phyloP scores from a whole-genome alignment of 2,329 filamentous ascomycete species.

The Pleomassaria siparia region DNA sequence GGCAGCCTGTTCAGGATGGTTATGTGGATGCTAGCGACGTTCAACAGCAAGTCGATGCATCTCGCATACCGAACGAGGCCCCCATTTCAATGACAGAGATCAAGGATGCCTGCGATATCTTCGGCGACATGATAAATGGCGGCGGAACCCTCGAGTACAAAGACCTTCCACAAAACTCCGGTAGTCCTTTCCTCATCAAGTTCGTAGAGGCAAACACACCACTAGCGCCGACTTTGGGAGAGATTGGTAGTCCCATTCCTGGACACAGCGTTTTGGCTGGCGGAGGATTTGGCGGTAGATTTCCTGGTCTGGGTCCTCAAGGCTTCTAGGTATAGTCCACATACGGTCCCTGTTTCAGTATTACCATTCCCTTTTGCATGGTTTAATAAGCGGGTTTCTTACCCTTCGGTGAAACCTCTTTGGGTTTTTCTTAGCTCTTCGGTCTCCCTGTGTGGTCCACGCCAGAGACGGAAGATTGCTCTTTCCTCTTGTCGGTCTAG shows the following conservation, averaged over 20 bases:
- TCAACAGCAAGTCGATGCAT: slow-evolving; percentile 64
- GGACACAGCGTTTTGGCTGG: slow-evolving; percentile 43
- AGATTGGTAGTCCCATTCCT: slow-evolving; percentile 52
- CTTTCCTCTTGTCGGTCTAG: slow-evolving; percentile 6
- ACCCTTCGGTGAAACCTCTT: neutral
- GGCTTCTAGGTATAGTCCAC: slow-evolving; percentile 24
- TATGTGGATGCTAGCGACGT: slow-evolving; percentile 71
- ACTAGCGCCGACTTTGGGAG: slow-evolving; percentile 41
- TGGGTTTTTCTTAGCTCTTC: neutral
- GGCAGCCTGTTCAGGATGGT: slow-evolving; percentile 54
- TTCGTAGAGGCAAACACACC: slow-evolving; percentile 41
- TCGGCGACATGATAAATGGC: slow-evolving; percentile 78
- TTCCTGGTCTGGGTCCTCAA: slow-evolving; percentile 35
- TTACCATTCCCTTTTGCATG: slow-evolving; percentile 12
- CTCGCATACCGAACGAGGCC: slow-evolving; percentile 61
- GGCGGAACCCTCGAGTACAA: slow-evolving; percentile 82
- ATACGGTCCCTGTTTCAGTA: slow-evolving; percentile 14
- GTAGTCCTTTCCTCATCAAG: slow-evolving; percentile 44
- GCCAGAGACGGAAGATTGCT: neutral
- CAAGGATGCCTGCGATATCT: slow-evolving; percentile 83
- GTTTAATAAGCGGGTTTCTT: slow-evolving; percentile 4
- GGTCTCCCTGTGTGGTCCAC: neutral
- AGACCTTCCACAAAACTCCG: slow-evolving; percentile 47
- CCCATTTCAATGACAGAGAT: slow-evolving; percentile 67
- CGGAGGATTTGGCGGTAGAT: slow-evolving; percentile 34